Base-by-base conservation (phyloP, 805 yeast species). In the Metschnikowia rubicola region DNA sequence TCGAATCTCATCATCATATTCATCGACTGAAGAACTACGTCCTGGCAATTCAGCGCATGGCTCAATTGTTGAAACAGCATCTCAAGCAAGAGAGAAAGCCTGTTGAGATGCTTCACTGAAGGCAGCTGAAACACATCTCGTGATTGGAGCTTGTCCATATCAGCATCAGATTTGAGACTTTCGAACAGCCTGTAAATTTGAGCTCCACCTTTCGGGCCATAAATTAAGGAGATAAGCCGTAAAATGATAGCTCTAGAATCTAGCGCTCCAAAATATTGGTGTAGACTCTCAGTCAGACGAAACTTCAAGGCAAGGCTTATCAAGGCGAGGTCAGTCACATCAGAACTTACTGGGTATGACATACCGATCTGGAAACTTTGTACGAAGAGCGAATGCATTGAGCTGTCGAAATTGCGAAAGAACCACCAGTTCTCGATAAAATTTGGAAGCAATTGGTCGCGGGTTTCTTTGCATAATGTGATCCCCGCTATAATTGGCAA, bases 401-500 rank as follows among this genome's bases (percentile, higher is more conserved):
- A 45, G 4, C 48, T 30, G 49, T 75, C 79, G 59, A 70, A 67
- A 33, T 63, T 62, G 10, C 52, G 48, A 51, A 74, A 74, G 47
- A 63, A 72, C 59, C 66, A 60, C 40, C 53, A 55, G 43, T 60
- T 63, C 43, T 62, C 58, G 10, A 68, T 11, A 4, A 57, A 33
- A 39, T 66, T 62, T 44, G 56, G 48, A 37, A 63, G 56, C 37
- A 71, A 53, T 48, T 66, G 58, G 48, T 66, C 62, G 51, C 73
- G 56, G 50, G 73, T 43, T 26, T 54, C 64, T 37, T 64, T 65
- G 2, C 80, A 66, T 4, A 74, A 54, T 4, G 66, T 48, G 13
- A 79, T 58, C 0, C 84, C 84, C 0, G 77, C 55, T 8, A 77
- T 56, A 1, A 79, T 60, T 0, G 83, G 81, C 17, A 76, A 50